These are phyloP conservation scores for Boechera stricta DNA, from an alignment of 345 rosid genomes.

Conservation along the genomic window DNA sequence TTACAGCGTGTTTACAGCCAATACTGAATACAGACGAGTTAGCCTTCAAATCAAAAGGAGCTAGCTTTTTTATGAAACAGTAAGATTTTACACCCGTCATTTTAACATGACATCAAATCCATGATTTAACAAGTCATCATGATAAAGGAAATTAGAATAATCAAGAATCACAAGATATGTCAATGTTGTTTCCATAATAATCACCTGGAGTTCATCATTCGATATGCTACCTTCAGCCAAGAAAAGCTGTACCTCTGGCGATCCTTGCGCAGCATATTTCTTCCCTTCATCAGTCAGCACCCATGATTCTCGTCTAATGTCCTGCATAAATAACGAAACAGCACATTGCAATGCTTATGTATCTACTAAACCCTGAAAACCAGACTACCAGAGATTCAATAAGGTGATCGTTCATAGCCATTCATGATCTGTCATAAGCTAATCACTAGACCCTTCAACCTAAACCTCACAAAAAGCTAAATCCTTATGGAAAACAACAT, in stretches of 20 bases:
- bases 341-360: neutral
- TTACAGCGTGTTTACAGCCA: constrained; percentile 78
- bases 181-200: constrained; percentile 38
- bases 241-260: constrained; percentile 86
- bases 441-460: constrained; percentile 11
- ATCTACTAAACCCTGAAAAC: neutral
- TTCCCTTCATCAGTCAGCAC: constrained; percentile 85
- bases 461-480: neutral
- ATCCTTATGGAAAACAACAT: neutral
- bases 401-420: neutral
- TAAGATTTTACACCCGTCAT: neutral
- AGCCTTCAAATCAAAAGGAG: constrained; percentile 26
- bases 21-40: constrained; percentile 59
- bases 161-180: neutral
- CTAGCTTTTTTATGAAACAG: constrained; percentile 69
- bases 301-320: constrained; percentile 71
- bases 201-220: constrained; percentile 74
- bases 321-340: constrained; percentile 51
- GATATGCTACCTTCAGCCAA: constrained; percentile 74
- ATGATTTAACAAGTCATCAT: neutral
- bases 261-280: constrained; percentile 70
- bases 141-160: neutral
- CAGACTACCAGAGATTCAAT: neutral
- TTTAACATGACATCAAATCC: neutral
- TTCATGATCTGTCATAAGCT: neutral